Percentiles rank a stretch among this genome's conserved stretches.
These are phyloP conservation scores for Pouteria glomerata DNA, from an alignment of 148 eudicot genomes.

Conservation along the genomic window DNA sequence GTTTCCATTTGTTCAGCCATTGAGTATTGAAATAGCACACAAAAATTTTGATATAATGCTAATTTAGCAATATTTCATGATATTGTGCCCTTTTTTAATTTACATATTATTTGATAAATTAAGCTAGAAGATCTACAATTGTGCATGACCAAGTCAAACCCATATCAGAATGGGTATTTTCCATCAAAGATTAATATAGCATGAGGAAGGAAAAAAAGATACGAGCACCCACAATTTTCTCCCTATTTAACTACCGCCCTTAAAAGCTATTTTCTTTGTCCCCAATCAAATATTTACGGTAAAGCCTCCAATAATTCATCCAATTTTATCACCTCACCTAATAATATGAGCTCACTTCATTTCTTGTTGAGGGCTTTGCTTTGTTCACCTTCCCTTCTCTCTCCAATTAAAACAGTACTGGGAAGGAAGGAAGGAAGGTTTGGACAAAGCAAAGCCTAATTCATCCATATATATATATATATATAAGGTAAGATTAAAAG, in stretches of 20 bases:
- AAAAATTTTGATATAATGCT: no score
- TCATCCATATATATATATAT: no score
- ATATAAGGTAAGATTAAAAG: no score
- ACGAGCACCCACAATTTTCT: slow-evolving; percentile 1
- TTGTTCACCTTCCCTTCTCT: slow-evolving; percentile 31
- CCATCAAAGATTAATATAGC: background rate
- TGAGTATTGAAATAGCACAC: no score
- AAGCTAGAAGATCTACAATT: no score
- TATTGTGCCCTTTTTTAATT: no score
- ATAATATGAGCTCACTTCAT: slow-evolving; percentile 4
- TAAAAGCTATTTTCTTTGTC: slow-evolving; percentile 13
- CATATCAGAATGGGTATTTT: background rate
- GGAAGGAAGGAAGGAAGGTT: slow-evolving; percentile 21
- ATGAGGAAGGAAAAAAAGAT: background rate
- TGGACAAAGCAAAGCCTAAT: slow-evolving; percentile 10
- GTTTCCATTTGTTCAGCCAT: no score
- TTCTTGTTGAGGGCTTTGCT: slow-evolving; percentile 24
- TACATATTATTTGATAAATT: no score
- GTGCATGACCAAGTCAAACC: background rate
- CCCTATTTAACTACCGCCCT: slow-evolving; percentile 20
- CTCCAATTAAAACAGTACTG: slow-evolving; percentile 3
- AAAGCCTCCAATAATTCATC: slow-evolving; percentile 14
- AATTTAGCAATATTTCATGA: no score
- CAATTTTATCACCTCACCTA: slow-evolving; percentile 4
- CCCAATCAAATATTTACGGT: slow-evolving; percentile 9